Evolutionary conservation across 441 rosid species (phyloP).

Genomic region (Populus hybrid): DNA sequence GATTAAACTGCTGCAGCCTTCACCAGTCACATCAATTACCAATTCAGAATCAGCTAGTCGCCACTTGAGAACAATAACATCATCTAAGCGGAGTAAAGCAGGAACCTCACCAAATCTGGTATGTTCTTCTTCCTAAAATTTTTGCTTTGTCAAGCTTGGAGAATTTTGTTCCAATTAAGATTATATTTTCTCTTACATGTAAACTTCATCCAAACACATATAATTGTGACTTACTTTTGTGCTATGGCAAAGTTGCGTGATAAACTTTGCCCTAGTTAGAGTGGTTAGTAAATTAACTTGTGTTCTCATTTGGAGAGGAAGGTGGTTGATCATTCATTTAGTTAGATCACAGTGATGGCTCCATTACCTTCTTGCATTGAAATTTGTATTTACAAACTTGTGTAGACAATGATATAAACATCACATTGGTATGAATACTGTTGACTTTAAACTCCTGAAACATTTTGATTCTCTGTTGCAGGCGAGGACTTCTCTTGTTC

Average conservation of each 20-base stretch:
- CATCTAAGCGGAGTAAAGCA: slow-evolving; percentile 79
- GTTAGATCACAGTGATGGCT: not conserved
- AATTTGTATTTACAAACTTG: not conserved
- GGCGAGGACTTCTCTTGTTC: slow-evolving; percentile 97
- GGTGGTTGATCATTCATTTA: not conserved
- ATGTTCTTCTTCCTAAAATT: slow-evolving; percentile 27
- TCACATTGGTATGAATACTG: not conserved
- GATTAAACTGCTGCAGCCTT: slow-evolving; percentile 94
- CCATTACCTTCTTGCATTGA: not conserved
- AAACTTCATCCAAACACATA: not conserved
- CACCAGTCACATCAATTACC: slow-evolving; percentile 68
- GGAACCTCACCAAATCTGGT: slow-evolving; percentile 86
- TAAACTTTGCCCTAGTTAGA: not conserved
- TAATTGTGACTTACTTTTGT: not conserved
- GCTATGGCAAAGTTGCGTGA: not conserved
- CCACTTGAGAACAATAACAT: slow-evolving; percentile 86
- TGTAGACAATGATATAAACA: not conserved
- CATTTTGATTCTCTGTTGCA: slow-evolving; percentile 34
- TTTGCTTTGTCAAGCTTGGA: slow-evolving; percentile 22
- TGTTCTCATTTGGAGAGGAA: not conserved
- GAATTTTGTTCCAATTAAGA: slow-evolving; percentile 16
- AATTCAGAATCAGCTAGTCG: slow-evolving; percentile 72
- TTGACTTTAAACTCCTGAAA: not conserved
- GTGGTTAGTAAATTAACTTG: slow-evolving; percentile 2
- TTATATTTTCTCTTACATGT: not conserved